phyloP scores from a whole-genome alignment of 257 asterid genomes.

The Nyctanthes arbortristis region DNA sequence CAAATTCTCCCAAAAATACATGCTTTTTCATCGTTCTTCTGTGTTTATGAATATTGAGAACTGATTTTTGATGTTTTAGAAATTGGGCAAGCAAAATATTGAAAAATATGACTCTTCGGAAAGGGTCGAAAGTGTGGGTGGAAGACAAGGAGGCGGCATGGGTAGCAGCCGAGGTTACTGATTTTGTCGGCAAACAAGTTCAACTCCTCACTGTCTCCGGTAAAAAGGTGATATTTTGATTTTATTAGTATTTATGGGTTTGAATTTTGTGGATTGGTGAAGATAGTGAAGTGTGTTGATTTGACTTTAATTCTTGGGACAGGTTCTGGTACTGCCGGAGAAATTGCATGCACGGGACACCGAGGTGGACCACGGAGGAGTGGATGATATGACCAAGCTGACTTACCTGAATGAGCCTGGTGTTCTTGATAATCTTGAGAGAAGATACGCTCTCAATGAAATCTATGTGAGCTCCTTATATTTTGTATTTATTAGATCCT shows the following conservation, averaged over 20 bases:
- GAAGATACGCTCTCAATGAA: slow-evolving; percentile 87
- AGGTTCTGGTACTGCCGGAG: slow-evolving; percentile 71
- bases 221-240: slow-evolving; percentile 54
- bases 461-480: slow-evolving; percentile 65
- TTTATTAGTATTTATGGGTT: background rate
- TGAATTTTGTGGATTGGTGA: background rate
- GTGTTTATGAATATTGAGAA: background rate
- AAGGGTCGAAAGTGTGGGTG: slow-evolving; percentile 85
- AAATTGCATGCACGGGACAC: slow-evolving; percentile 77
- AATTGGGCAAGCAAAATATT: slow-evolving; percentile 8
- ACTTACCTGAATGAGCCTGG: slow-evolving; percentile 95
- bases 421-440: slow-evolving; percentile 86
- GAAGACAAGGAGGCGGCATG: slow-evolving; percentile 78
- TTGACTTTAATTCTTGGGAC: slow-evolving; percentile 5
- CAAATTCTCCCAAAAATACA: background rate
- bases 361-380: slow-evolving; percentile 95
- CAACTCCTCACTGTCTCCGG: slow-evolving; percentile 66
- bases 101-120: slow-evolving; percentile 68
- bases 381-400: slow-evolving; percentile 94
- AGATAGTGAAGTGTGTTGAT: background rate
- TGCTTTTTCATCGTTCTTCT: too few relatives aligned
- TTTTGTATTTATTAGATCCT: background rate
- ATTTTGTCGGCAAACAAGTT: slow-evolving; percentile 70
- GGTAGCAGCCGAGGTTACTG: slow-evolving; percentile 77
- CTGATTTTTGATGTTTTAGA: slow-evolving; percentile 18